Conservation (phyloP, 2,329 filamentous ascomycete genomes). For the Diaporthe sp. region DNA sequence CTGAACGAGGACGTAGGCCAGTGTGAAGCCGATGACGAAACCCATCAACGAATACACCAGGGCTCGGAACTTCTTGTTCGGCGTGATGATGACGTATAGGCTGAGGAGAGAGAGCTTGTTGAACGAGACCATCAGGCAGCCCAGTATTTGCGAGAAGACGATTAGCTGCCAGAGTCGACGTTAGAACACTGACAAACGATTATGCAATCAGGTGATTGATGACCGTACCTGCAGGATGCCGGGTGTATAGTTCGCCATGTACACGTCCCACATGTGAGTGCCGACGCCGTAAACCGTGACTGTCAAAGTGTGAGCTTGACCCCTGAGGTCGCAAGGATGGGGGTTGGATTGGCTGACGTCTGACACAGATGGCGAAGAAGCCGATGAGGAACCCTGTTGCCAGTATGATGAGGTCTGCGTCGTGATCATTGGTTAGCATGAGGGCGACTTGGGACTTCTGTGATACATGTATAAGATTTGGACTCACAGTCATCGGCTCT, state of each 20-base stretch:
- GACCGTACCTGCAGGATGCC: background rate
- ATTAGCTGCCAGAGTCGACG: background rate
- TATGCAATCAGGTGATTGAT: rapidly evolving
- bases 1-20: background rate
- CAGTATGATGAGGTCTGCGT: background rate
- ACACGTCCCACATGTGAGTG: background rate
- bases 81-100: background rate
- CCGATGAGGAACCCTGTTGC: background rate
- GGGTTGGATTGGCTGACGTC: background rate
- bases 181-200: background rate
- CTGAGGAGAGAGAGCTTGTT: background rate
- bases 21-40: background rate
- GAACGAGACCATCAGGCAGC: background rate
- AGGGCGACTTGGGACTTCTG: rapidly evolving
- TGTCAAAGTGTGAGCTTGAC: background rate
- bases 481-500: slow-evolving; percentile 1
- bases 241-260: background rate
- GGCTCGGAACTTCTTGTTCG: background rate
- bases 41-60: background rate
- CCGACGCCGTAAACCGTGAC: background rate
- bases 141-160: background rate
- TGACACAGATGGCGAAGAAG: background rate
- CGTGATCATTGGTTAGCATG: background rate
- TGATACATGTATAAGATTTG: too few species aligned
- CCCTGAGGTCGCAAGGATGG: background rate